Evolutionary conservation across 2,329 filamentous ascomycete species (phyloP), one percentile per base, ranked within the genome.

Genomic region (Alternaria hordeiaustralica): DNA sequence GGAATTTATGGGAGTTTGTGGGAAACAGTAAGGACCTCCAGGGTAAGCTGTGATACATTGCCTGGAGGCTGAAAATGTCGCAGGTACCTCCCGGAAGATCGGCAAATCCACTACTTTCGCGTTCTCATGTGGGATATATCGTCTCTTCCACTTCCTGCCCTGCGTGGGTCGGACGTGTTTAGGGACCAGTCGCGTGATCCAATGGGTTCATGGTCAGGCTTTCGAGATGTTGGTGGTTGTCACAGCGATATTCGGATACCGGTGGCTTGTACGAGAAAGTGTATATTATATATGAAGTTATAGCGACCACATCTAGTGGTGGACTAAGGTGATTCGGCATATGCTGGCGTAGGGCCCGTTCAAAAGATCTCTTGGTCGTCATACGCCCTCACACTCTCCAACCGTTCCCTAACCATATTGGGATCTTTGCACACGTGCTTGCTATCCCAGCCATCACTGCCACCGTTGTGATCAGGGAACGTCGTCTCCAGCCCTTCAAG

Each of bases 391-490:
- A 75, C 71, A 54, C 71, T 71, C 59, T 75, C 71, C 57, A 75
- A 53, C 55, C 67, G 61, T 58, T 64, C 49, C 47, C 68, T 64
- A 3, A 73, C 69, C 36, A 58, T 59, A 1, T 50, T 63, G 0
- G 64, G 66, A 20, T 74, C 70, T n/a, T 67, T 63, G 33, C 70
- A 75, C 0, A 74, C 72, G 61, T 78, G 76, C 51, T 76, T 78
- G n/a, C 69, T 73, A 63, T 78, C 76, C 76, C 76, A 78, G 3
- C 75, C 76, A 69, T 78, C 76, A 58, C 74, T 77, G 0, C 76
- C 76, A 0, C 76, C 76, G 55, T 78, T 78, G 28, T 78, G 75
- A 60, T 78, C 76, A 0, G 75, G 75, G 46, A 78, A 78, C 1
- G 76, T 78, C 9, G 75, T 76, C 60, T 78, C 76, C 23, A 77